These are phyloP conservation scores for Polyporus tsugae DNA, from an alignment of 1,284 basidiomycete species.

Conservation along the genomic window DNA sequence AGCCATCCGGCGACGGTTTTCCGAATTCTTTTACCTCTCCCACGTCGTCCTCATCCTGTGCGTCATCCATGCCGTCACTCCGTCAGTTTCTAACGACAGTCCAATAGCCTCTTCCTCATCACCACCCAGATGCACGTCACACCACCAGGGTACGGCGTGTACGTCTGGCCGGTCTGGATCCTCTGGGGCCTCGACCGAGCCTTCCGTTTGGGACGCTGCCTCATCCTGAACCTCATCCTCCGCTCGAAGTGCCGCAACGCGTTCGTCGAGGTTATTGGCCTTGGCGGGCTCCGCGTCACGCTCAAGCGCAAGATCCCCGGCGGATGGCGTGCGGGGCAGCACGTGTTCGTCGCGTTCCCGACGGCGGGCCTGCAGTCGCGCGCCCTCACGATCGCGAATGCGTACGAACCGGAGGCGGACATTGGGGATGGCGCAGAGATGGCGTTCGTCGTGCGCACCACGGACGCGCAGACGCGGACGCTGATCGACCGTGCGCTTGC, in stretches of 20 bases:
- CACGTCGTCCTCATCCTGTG: constrained; percentile 49
- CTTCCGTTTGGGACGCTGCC: constrained; percentile 43
- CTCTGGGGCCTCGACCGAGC: constrained; percentile 54
- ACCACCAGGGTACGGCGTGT: constrained; percentile 30
- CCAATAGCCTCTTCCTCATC: constrained; percentile 29
- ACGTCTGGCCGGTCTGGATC: constrained; percentile 48
- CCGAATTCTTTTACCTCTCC: constrained; percentile 52
- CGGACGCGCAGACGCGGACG: constrained; percentile 35
- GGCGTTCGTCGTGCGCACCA: constrained; percentile 53
- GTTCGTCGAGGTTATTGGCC: constrained; percentile 44
- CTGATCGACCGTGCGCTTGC: constrained; percentile 30
- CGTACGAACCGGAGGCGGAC: constrained; percentile 36
- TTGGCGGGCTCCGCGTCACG: constrained; percentile 50
- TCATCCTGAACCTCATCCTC: constrained; percentile 48
- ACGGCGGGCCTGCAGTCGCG: constrained; percentile 56
- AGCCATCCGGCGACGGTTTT: constrained; percentile 46
- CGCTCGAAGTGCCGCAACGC: constrained; percentile 39
- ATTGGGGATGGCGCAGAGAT: constrained; percentile 43
- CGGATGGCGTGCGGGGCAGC: constrained; percentile 68
- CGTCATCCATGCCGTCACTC: constrained; percentile 12
- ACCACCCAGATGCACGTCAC: constrained; percentile 32
- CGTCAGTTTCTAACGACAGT: neutral
- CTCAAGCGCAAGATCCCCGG: constrained; percentile 40
- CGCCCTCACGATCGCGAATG: constrained; percentile 63
- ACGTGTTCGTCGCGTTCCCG: constrained; percentile 60